These are phyloP conservation scores for Ogataea allantospora DNA, from an alignment of 805 yeast genomes.

Conservation along the genomic window DNA sequence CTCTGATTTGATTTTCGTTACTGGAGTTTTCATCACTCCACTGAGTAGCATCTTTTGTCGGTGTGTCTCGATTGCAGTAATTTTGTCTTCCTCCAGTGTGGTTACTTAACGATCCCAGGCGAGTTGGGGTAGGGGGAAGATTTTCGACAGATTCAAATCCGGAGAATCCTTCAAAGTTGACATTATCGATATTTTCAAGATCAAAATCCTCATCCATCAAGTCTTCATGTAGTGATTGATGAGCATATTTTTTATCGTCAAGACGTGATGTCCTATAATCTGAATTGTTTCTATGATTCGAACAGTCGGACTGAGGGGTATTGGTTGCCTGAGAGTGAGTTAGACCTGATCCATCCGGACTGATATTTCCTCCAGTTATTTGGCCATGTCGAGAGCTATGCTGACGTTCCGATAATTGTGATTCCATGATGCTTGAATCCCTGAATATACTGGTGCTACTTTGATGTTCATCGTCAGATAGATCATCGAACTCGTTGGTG, in stretches of 20 bases:
- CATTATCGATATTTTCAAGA: constrained; percentile 27
- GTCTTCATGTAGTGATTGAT: constrained; percentile 12
- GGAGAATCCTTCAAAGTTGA: constrained; percentile 28
- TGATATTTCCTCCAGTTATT: not conserved
- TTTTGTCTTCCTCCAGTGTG: not conserved
- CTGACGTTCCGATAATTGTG: not conserved
- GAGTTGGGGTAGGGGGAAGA: constrained; percentile 46
- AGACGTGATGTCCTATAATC: not conserved
- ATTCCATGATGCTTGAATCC: constrained; percentile 12
- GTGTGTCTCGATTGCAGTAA: constrained; percentile 11
- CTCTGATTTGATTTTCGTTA: constrained; percentile 1
- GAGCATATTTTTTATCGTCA: not conserved
- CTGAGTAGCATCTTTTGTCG: constrained; percentile 16
- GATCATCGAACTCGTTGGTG: constrained; percentile 42
- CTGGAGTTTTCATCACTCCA: not conserved
- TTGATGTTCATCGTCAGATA: constrained; percentile 28
- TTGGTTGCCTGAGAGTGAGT: not conserved
- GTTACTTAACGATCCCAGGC: constrained; percentile 22
- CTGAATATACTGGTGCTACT: constrained; percentile 30
- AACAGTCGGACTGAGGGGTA: not conserved
- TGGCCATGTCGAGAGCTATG: not conserved
- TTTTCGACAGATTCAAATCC: constrained; percentile 24
- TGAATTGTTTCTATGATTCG: not conserved
- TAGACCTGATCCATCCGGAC: not conserved
- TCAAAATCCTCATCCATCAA: constrained; percentile 30